A percentile compares a stretch with the other conserved stretches of the same genome.
phyloP scores from a whole-genome alignment of 73 alveolate species.

The Uronychia setigera region DNA sequence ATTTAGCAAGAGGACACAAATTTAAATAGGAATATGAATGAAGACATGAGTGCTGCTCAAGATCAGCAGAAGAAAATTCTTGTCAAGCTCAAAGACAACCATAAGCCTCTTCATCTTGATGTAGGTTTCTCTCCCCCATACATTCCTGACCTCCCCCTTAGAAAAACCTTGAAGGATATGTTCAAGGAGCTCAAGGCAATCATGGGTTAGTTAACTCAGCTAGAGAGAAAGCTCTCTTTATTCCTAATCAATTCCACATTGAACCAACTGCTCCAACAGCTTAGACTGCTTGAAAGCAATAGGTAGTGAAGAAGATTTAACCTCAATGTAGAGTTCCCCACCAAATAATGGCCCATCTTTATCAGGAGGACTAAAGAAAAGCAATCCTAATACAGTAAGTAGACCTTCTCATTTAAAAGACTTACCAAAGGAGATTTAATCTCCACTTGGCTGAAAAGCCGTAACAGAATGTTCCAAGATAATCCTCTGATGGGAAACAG shows the following conservation, averaged over 20 bases:
- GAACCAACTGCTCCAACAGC: neutral
- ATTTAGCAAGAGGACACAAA: too few relatives aligned
- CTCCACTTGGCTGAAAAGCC: neutral
- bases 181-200: neutral
- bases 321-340: neutral
- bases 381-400: neutral
- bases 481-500: too few relatives aligned
- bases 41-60: too few relatives aligned
- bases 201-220: neutral
- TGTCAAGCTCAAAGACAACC: neutral
- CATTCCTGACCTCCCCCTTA: neutral
- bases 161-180: neutral
- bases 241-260: neutral
- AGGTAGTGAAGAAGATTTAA: neutral
- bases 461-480: too few relatives aligned
- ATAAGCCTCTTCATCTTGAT: neutral
- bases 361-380: neutral
- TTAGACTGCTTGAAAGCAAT: neutral
- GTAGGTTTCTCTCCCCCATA: neutral
- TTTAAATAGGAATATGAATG: too few relatives aligned
- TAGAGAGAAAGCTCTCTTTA: neutral
- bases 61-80: too few relatives aligned
- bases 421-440: neutral
- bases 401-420: neutral
- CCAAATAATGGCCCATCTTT: neutral